Base-by-base conservation (phyloP, 1,139 yeast species). In the Keqinozyma sinolaborantium region DNA sequence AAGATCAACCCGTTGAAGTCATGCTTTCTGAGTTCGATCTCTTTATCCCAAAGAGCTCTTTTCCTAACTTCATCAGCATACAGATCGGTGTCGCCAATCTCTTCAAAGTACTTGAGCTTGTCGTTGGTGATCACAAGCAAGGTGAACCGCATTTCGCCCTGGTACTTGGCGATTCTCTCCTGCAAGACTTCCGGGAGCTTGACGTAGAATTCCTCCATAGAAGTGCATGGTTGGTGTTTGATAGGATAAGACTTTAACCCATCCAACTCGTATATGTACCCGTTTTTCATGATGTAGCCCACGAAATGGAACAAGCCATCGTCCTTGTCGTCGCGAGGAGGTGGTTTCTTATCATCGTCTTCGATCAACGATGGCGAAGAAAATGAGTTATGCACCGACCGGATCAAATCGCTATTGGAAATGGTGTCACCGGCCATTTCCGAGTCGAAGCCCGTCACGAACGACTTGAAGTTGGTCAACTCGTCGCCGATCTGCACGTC, bases 261-360 rank as follows among this genome's bases (percentile, higher is more conserved):
- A 47, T 81, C 88, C 30, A 81, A 58, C 46, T 82, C 88, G 48
- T 77, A 77, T n/a, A 81, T 60, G 26, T 53, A 51, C 14, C 73
- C 79, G 35, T 70, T 53, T 26, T 60, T 54, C 23, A 64, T 66
- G 8, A 69, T 40, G 47, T 75, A 82, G 0, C 85, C 81, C 24
- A 80, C 64, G 44, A 79, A 81, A 48, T 81, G 88, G 55, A 69
- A 82, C 11, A 78, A 44, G 1, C 80, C 84, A 41, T 75, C 79
- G 36, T 72, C 58, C 24, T 69, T 68, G 28, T 61, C 67, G 28
- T 67, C 67, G 16, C 55, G 50, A 14, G 53, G 48, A 10, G 44
- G 42, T 16, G 48, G 48, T 9, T 57, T 53, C n/a, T 42, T 38
- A 23, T 73, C 77, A 16, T 58, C 66, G 41, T 69, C 73, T 6